Evolutionary conservation across 2,329 filamentous ascomycete species (phyloP).

Genomic region (Lanzia echinophila): DNA sequence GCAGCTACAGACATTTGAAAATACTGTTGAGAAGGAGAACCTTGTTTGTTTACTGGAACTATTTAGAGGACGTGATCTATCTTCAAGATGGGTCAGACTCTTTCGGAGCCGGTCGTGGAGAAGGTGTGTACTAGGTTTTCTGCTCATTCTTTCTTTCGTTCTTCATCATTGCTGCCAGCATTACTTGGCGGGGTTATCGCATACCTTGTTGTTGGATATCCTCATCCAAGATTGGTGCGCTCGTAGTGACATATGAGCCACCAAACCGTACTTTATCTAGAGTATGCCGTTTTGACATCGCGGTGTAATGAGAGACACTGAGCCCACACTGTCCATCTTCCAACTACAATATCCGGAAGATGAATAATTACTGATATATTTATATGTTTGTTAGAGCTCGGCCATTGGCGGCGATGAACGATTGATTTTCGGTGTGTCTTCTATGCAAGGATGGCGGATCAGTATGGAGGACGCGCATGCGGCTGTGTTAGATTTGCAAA

Average conservation of each 20-base stretch:
- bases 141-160: conserved; percentile 7
- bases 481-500: conserved; percentile 77
- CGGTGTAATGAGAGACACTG: background rate
- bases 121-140: conserved; percentile 62
- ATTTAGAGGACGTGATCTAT: conserved; percentile 21
- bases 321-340: no score
- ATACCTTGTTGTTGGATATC: background rate
- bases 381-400: conserved; percentile 57
- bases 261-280: background rate
- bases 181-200: conserved; percentile 1
- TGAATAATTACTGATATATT: conserved; percentile 13
- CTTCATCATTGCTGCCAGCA: conserved; percentile 6
- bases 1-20: background rate
- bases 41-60: conserved; percentile 12
- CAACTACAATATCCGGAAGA: background rate
- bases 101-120: conserved; percentile 97
- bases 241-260: background rate
- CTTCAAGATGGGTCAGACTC: conserved; percentile 84
- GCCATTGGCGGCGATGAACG: conserved; percentile 87
- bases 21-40: background rate
- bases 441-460: conserved; percentile 99
- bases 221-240: background rate
- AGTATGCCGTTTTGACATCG: background rate
- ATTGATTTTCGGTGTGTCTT: conserved; percentile 87
- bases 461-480: conserved; percentile 99